Base-by-base conservation (phyloP, 2,329 filamentous ascomycete genomes). In the Fusarium sp. region DNA sequence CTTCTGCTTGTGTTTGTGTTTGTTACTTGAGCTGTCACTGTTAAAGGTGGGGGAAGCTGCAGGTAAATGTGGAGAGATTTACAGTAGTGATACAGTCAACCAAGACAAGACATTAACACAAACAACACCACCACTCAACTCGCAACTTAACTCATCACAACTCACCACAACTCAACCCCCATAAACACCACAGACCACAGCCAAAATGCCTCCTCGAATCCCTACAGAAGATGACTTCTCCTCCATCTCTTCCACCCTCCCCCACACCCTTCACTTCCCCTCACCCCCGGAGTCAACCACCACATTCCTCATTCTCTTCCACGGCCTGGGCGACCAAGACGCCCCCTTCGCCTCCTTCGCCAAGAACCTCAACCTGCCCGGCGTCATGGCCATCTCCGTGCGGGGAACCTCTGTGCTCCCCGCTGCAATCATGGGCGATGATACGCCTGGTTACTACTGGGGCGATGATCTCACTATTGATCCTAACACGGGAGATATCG, bases 321-420 rank as follows among this genome's bases (percentile, higher is more conserved):
- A 97, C 78, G 93, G 93, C 67, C 86, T 97, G 14, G 94, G 94
- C 65, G 94, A 97, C 79, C 88, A 86, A 32, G 86, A 92, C 61
- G 73, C 76, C 4, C 83, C 91, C 34, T 96, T 96, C 77, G 85
- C 87, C 61, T 80, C 80, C 43, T 91, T 97, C 63, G 92, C 89
- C 20, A 82, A 83, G 56, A 88, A 87, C 69, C 80, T 97, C 62
- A 83, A 85, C 62, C 86, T 97, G 4, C 93, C 93, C 0, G 91
- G 94, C 73, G 94, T 94, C 51, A 85, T 89, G 56, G 88, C 89
- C 72, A 86, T 97, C 53, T 86, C 92, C 8, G 82, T 96, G 40
- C 91, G 91, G 73, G 94, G 89, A 0, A 89, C 91, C 0, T 83
- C 83, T 23, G 86, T 87, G 0, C 82, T 97, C 7, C 91, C 92